A percentile compares a stretch with the other conserved stretches of the same genome.
These are phyloP conservation scores for Acacia melanoxylon DNA, from an alignment of 306 rosid species.

Conservation along the genomic window DNA sequence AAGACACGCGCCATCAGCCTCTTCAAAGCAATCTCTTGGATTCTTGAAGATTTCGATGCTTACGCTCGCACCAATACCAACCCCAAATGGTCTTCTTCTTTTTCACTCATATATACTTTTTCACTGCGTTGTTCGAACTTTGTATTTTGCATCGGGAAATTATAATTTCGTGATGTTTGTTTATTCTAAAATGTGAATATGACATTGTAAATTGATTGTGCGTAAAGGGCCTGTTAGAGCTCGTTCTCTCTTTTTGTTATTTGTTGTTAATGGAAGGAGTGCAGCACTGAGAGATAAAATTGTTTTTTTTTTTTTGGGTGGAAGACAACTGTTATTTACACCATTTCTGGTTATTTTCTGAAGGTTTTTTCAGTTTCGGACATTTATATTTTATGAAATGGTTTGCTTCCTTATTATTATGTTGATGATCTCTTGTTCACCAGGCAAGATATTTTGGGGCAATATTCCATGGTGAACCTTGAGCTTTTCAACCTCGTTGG, in stretches of 20 bases:
- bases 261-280: background rate
- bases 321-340: background rate
- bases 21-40: constrained; percentile 80
- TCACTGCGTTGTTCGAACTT: background rate
- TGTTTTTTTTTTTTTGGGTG: background rate
- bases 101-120: background rate
- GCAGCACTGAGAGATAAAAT: too few species aligned
- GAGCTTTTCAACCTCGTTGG: constrained; percentile 96
- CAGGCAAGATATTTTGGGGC: constrained; percentile 87
- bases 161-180: background rate
- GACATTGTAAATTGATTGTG: background rate
- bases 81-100: constrained; percentile 66
- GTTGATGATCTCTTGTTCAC: constrained; percentile 14
- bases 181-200: background rate
- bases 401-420: background rate
- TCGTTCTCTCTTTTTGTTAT: background rate
- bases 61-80: constrained; percentile 71
- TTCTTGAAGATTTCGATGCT: constrained; percentile 79
- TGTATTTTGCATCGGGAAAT: background rate
- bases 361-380: background rate
- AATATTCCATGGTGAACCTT: constrained; percentile 90
- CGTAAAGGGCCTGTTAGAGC: background rate
- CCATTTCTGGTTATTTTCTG: background rate
- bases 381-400: background rate
- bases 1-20: constrained; percentile 81